Conservation (phyloP, 768 basidiomycete genomes). For the Pseudohyphozyma bogoriensis region DNA sequence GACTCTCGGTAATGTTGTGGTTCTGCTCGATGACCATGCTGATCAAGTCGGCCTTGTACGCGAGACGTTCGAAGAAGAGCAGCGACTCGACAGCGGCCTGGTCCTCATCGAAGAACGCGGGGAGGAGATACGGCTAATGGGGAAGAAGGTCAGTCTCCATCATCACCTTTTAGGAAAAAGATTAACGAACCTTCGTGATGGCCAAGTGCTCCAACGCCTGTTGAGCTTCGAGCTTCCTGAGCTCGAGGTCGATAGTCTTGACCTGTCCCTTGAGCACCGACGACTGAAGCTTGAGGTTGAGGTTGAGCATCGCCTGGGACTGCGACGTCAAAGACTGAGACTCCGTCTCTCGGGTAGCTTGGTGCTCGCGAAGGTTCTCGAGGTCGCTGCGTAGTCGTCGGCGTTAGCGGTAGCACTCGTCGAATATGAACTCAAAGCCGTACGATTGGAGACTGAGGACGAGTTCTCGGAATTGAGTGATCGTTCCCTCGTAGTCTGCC, state of each 20-base stretch:
- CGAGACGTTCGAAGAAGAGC: conserved; percentile 83
- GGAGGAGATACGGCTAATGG: conserved; percentile 73
- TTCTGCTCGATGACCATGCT: conserved; percentile 69
- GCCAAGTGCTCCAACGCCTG: conserved; percentile 68
- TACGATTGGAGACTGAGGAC: conserved; percentile 74
- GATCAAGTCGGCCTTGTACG: conserved; percentile 76
- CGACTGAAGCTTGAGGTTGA: conserved; percentile 89
- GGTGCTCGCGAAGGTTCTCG: conserved; percentile 68
- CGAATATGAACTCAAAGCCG: conserved; percentile 29
- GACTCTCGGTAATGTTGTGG: conserved; percentile 72
- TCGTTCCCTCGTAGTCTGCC: conserved; percentile 76
- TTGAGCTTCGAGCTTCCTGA: conserved; percentile 70
- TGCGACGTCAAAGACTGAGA: conserved; percentile 75
- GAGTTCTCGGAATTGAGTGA: conserved; percentile 83
- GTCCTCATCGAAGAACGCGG: conserved; percentile 80
- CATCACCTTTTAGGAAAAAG: background rate
- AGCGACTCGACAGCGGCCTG: conserved; percentile 79
- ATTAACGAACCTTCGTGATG: conserved; percentile 61
- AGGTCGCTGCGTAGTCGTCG: conserved; percentile 56
- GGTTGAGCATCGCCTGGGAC: conserved; percentile 82
- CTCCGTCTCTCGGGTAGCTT: conserved; percentile 71
- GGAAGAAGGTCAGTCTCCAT: background rate
- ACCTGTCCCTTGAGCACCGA: conserved; percentile 83
- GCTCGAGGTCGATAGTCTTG: conserved; percentile 76
- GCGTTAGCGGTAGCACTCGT: background rate